Evolutionary conservation across 306 rosid species (phyloP).

Genomic region (Quercus suber): DNA sequence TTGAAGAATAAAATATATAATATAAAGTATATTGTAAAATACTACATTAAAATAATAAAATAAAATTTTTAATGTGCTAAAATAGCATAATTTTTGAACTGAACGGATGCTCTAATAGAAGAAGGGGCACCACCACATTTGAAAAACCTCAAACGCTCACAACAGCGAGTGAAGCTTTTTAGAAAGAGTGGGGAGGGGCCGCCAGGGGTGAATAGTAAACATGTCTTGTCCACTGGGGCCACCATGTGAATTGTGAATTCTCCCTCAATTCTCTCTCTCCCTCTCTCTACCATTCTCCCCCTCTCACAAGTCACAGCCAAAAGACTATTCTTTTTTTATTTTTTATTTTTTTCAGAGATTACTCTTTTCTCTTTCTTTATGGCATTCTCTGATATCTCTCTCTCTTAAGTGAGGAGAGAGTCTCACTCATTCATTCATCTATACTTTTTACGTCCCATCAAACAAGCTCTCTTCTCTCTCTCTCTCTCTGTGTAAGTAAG

Average conservation of each 20-base stretch:
- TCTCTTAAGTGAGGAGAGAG: background rate
- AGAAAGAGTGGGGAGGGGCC: constrained; percentile 17
- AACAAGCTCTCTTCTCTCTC: constrained; percentile 16
- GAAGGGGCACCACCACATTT: background rate
- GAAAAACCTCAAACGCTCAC: background rate
- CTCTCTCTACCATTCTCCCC: background rate
- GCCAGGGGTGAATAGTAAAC: constrained; percentile 38
- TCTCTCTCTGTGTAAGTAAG: background rate
- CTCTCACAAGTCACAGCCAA: background rate
- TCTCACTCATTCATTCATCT: constrained; percentile 54
- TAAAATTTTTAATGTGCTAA: too few species aligned
- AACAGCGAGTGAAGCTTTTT: background rate
- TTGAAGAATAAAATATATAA: too few species aligned
- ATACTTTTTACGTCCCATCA: constrained; percentile 83
- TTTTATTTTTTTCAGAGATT: background rate
- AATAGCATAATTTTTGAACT: too few species aligned
- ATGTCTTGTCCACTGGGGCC: constrained; percentile 53
- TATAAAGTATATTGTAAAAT: too few species aligned
- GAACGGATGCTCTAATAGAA: too few species aligned
- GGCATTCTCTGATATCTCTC: background rate
- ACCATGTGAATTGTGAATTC: constrained; percentile 55
- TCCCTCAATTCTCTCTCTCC: background rate
- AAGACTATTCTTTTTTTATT: background rate
- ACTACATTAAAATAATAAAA: too few species aligned
- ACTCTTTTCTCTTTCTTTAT: background rate